Percentiles rank a stretch among this genome's conserved stretches.
Conservation (phyloP, 306 rosid genomes). For the Echinosophora koreensis region DNA sequence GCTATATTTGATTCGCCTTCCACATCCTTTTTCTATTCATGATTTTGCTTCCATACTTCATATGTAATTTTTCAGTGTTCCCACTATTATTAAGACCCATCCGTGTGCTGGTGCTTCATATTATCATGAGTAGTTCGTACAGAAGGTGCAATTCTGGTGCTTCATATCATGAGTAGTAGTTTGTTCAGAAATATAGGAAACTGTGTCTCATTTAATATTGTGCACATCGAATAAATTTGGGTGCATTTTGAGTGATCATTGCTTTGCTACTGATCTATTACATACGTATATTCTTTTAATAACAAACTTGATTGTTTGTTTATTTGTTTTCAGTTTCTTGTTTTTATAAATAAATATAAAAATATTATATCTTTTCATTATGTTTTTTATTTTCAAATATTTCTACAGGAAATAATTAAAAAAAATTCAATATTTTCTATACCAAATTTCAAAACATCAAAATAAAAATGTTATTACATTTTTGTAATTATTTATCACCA, state of each 20-base stretch:
- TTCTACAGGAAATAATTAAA: no score
- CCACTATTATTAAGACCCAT: neutral
- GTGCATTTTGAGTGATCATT: slow-evolving; percentile 11
- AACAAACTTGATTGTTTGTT: no score
- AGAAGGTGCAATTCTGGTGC: neutral
- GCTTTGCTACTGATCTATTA: neutral
- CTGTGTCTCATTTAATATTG: slow-evolving; percentile 2
- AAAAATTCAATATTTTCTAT: no score
- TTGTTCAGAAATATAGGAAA: neutral
- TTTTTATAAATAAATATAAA: no score
- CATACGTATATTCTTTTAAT: no score
- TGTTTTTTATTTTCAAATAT: no score
- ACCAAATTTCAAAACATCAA: no score
- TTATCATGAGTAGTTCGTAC: neutral
- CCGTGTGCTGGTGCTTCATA: neutral
- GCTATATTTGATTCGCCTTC: neutral
- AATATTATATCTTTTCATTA: no score
- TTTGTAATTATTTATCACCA: no score
- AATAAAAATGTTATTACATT: no score
- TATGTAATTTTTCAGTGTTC: slow-evolving; percentile 4
- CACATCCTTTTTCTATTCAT: neutral
- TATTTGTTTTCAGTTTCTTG: no score
- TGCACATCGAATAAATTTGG: neutral
- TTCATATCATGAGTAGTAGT: slow-evolving; percentile 13
- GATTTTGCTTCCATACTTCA: slow-evolving; percentile 7